phyloP scores from a whole-genome alignment of 176 grass and related monocot genomes.

The Cenchrus fungigraminus region DNA sequence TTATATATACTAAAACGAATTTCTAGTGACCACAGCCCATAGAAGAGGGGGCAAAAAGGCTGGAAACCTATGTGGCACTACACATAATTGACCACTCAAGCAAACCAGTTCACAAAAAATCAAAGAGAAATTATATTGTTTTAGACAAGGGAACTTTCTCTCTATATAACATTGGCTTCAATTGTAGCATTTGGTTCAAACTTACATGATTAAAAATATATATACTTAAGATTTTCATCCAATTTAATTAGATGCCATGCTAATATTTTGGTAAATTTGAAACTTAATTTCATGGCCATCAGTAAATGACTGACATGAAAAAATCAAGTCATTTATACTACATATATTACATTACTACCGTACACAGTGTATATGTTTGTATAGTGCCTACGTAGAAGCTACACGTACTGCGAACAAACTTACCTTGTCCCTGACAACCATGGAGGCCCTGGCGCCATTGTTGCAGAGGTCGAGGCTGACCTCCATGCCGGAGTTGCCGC shows the following conservation, averaged over 20 bases:
- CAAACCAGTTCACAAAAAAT: conserved; percentile 15
- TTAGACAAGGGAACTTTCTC: background rate
- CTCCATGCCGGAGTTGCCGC: conserved; percentile 98
- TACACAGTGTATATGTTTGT: too few relatives aligned
- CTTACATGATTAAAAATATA: too few relatives aligned
- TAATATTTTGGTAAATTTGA: background rate
- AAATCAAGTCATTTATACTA: background rate
- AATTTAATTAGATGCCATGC: background rate
- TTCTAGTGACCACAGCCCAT: background rate
- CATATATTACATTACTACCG: background rate
- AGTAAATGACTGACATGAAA: background rate
- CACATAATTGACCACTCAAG: conserved; percentile 23
- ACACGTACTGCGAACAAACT: background rate
- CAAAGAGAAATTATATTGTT: background rate
- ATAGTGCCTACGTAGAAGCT: too few relatives aligned
- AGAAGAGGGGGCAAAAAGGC: background rate
- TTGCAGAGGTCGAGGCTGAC: conserved; percentile 88
- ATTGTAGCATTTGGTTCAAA: background rate
- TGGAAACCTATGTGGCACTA: background rate
- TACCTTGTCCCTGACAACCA: conserved; percentile 91
- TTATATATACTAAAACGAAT: background rate
- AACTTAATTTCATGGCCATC: background rate
- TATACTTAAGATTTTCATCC: background rate
- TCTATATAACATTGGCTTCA: background rate
- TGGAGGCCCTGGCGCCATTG: conserved; percentile 70